Base-by-base conservation (phyloP, 495 filamentous ascomycete genomes). In the Bacidia rubella region DNA sequence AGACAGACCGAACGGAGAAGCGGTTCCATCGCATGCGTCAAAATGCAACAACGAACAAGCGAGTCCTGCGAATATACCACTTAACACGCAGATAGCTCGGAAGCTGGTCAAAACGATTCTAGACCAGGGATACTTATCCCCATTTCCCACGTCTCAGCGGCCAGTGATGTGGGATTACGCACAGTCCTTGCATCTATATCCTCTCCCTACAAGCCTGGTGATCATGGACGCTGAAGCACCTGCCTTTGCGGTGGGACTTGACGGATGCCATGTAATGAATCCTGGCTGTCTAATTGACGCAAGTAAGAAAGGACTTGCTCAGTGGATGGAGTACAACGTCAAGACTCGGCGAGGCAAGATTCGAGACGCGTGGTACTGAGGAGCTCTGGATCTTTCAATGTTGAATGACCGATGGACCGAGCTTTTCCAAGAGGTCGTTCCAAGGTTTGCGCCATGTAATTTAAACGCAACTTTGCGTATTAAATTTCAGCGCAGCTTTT, bases 251-350 rank as follows among this genome's bases (percentile, higher is more conserved):
- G 70, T 95, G 41, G 92, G 85, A 17, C 96, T 96, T 61, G 88
- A 95, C 66, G 90, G 88, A 1, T 97, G 92, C 60, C 82, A 89
- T 72, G 90, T 95, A 2, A 85, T 98, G 78, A 98, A 98, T 62
- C 92, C 92, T 0, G 92, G 87, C 11, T 72, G 73, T 43, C 67
- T 96, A 41, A 68, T 89, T 44, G 79, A 81, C 0, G 67, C 73
- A 3, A 80, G 77, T 3, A 71, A 77, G 27, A 69, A 78, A 43
- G 77, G 81, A 12, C 74, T 72, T 23, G 85, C 80, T 38, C 72
- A 80, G 61, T 96, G 90, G 90, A 69, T 90, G 3, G 90, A 96
- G 69, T 94, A 88, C 65, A 83, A 85, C 69, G 59, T 86, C 20
- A 66, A 77, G 39, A 74, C 70, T 43, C 75, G 74, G 52, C 64